A percentile compares a stretch with the other conserved stretches of the same genome.
Evolutionary conservation across 306 rosid species (phyloP).

Genomic region (Chamaecrista fasciculata): DNA sequence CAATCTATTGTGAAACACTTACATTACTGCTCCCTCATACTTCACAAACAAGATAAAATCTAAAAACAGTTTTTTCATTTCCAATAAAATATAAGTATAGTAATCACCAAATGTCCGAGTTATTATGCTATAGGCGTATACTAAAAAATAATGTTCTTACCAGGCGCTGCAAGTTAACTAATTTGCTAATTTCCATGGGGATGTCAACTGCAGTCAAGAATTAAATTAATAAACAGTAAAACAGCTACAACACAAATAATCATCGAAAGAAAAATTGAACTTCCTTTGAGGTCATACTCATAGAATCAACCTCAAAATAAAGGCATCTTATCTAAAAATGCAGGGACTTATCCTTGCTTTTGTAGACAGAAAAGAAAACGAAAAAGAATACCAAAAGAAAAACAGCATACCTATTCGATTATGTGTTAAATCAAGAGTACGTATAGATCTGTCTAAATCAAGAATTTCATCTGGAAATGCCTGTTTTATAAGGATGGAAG

Average conservation of each 20-base stretch:
- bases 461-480: slow-evolving; percentile 84
- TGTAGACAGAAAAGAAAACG: background rate
- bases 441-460: slow-evolving; percentile 71
- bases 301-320: background rate
- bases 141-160: slow-evolving; percentile 44
- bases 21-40: background rate
- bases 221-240: background rate
- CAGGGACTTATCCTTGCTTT: background rate
- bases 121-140: slow-evolving; percentile 17
- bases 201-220: slow-evolving; percentile 71
- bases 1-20: slow-evolving; percentile 16
- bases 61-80: background rate
- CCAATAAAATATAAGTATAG: background rate
- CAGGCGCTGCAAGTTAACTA: slow-evolving; percentile 82
- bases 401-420: slow-evolving; percentile 70
- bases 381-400: slow-evolving; percentile 15
- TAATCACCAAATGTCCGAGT: background rate
- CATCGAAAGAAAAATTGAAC: slow-evolving; percentile 1
- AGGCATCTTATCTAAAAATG: slow-evolving; percentile 26
- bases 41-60: slow-evolving; percentile 5
- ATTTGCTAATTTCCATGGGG: slow-evolving; percentile 77
- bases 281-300: slow-evolving; percentile 12
- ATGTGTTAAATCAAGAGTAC: slow-evolving; percentile 82
- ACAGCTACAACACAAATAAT: background rate
- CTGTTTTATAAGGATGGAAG: slow-evolving; percentile 40